Base-by-base conservation (phyloP, 257 asterid genomes). In the Leptodermis oblonga region DNA sequence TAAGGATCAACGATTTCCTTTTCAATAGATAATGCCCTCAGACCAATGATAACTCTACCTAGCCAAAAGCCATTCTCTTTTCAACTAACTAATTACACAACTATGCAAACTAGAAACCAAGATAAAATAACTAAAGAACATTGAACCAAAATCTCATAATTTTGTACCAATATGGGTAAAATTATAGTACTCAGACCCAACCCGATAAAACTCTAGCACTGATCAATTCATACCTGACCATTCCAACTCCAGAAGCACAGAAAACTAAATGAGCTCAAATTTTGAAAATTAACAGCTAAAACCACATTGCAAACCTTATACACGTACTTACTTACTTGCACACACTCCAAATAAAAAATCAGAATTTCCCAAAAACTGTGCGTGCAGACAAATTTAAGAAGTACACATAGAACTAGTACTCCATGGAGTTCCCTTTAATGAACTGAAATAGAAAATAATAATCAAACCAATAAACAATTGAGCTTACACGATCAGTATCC, bases 401-500 rank as follows among this genome's bases (percentile, higher is more conserved):
- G 14, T 23, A 41, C 28, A 52, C 7, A n/a, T 52, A 52, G 41
- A 15, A 58, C 15, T 30, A 4, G 30, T 28, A 58, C 17, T 28
- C 33, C 4, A 56, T 20, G 15, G 18, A 15, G 34, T 17, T 13
- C 20, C 7, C 28, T 4, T 0, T 7, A 34, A 0, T 9, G 8
- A 18, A 36, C 4, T 11, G 6, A 26, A 20, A 15, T 18, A 33
- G 28, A 2, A 52, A 10, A 13, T 10, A 41, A 62, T 3, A 14
- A 28, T 4, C 3, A 41, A 60, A 25, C 28, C 4, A 62, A 37
- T 1, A 43, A 30, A 52, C 14, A 11, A 54, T 31, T 17, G 12
- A 43, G 60, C 80, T 73, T 70, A 92, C 98, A 77, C 88, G 81
- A 63, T 90, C 90, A 53, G 87, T 46, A 4, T 85, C 88, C 95